phyloP scores from a whole-genome alignment of 2,329 filamentous ascomycete species.

The Phaeosphaeria sp. region DNA sequence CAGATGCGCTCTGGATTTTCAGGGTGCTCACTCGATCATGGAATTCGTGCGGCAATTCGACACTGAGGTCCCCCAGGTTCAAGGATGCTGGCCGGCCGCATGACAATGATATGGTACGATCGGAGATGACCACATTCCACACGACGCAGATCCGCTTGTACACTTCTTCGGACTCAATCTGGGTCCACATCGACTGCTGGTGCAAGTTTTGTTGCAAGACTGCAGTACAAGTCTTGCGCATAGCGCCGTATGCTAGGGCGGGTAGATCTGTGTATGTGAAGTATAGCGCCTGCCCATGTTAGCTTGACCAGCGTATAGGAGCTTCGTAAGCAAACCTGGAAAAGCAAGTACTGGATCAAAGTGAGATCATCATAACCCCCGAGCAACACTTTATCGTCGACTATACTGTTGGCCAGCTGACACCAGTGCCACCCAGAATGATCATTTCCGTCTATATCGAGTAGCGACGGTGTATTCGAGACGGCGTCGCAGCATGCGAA shows the following conservation, averaged over 20 bases:
- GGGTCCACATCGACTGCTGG: slow-evolving; percentile 28
- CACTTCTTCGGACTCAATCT: slow-evolving; percentile 17
- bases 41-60: slow-evolving; percentile 29
- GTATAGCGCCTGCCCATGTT: slow-evolving; percentile 33
- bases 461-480: slow-evolving; percentile 5
- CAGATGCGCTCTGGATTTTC: too few relatives aligned
- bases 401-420: slow-evolving; percentile 33
- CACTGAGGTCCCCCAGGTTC: slow-evolving; percentile 34
- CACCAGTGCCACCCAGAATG: slow-evolving; percentile 40
- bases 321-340: slow-evolving; percentile 31
- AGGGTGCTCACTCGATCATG: slow-evolving; percentile 23
- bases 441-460: slow-evolving; percentile 10
- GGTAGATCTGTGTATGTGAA: slow-evolving; percentile 33
- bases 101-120: slow-evolving; percentile 38
- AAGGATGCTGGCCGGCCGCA: slow-evolving; percentile 41
- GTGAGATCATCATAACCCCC: slow-evolving; percentile 28
- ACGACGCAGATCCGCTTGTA: slow-evolving; percentile 37
- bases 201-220: slow-evolving; percentile 39
- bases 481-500: slow-evolving; percentile 34
- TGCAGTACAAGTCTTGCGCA: slow-evolving; percentile 36
- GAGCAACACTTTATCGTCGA: slow-evolving; percentile 31
- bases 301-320: slow-evolving; percentile 2
- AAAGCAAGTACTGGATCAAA: slow-evolving; percentile 37
- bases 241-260: slow-evolving; percentile 37
- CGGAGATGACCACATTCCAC: slow-evolving; percentile 36